Evolutionary conservation across 495 filamentous ascomycete genomes (phyloP).

Genomic region (Penicillium fimorum): DNA sequence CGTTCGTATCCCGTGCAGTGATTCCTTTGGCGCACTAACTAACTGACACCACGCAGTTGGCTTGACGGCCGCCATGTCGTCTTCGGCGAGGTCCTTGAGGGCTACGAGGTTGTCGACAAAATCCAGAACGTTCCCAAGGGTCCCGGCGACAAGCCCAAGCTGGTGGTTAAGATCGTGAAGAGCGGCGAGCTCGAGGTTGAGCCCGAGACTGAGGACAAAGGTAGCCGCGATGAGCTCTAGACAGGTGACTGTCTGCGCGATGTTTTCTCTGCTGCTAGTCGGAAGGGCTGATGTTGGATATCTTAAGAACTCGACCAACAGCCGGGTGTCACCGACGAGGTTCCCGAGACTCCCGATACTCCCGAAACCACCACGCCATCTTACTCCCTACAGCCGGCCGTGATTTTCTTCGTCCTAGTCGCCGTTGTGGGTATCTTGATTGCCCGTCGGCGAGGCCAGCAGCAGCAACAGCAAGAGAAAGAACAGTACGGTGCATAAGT

Average conservation of each 20-base stretch:
- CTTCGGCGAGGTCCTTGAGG: conserved; percentile 88
- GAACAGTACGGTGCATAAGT: conserved; percentile 19
- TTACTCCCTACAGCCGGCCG: conserved; percentile 39
- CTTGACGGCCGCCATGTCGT: conserved; percentile 88
- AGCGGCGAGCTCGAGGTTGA: conserved; percentile 88
- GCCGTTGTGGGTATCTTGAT: conserved; percentile 41
- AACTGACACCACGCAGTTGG: conserved; percentile 55
- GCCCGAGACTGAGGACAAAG: conserved; percentile 63
- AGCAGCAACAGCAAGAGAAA: conserved; percentile 20
- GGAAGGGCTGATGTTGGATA: conserved; percentile 36
- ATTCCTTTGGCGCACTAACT: not conserved
- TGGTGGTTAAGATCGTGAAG: conserved; percentile 85
- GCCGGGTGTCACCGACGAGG: conserved; percentile 1
- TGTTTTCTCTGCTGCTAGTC: conserved; percentile 26
- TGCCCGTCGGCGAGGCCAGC: conserved; percentile 23
- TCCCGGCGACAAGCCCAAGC: conserved; percentile 68
- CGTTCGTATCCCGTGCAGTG: conserved; percentile 49
- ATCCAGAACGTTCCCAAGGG: conserved; percentile 79
- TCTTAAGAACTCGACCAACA: conserved; percentile 27
- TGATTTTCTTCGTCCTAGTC: conserved; percentile 43
- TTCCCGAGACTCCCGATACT: conserved; percentile 12
- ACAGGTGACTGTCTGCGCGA: conserved; percentile 30
- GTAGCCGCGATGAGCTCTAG: conserved; percentile 97
- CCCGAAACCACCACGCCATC: conserved; percentile 19
- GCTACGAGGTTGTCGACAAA: conserved; percentile 84